A percentile compares a stretch with the other conserved stretches of the same genome.
phyloP scores from a whole-genome alignment of 768 basidiomycete genomes.

The Tubosaeta brunneosetosa region DNA sequence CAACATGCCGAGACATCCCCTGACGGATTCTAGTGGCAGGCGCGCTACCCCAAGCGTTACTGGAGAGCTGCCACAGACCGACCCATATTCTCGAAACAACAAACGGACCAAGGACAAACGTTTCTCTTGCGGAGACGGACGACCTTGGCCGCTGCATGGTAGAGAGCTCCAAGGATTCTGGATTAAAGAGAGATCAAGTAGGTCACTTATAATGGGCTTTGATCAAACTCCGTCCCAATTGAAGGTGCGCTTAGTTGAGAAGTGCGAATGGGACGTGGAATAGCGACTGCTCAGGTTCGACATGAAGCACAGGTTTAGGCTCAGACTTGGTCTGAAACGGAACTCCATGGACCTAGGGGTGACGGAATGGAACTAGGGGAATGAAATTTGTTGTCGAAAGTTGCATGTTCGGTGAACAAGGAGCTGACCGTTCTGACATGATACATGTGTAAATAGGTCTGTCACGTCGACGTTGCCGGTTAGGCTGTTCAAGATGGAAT shows the following conservation, averaged over 20 bases:
- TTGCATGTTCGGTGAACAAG: conserved; percentile 9
- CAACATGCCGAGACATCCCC: conserved; percentile 62
- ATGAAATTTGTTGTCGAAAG: not conserved
- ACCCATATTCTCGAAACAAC: conserved; percentile 63
- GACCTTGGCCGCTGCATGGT: conserved; percentile 20
- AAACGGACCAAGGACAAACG: conserved; percentile 54
- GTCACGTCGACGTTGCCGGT: conserved; percentile 9
- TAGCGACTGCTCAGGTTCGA: conserved; percentile 10
- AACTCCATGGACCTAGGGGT: conserved; percentile 1
- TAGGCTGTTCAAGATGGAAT: conserved; percentile 11
- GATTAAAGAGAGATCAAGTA: conserved; percentile 5
- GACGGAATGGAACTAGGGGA: conserved; percentile 1
- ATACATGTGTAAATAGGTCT: conserved; percentile 5
- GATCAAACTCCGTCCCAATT: conserved; percentile 33
- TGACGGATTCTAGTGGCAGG: conserved; percentile 58
- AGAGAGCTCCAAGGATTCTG: conserved; percentile 6
- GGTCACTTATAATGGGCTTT: conserved; percentile 18
- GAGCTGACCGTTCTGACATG: conserved; percentile 14
- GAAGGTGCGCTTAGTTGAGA: not conserved
- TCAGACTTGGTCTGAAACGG: conserved; percentile 9
- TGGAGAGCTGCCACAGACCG: conserved; percentile 83
- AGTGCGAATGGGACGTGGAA: not conserved
- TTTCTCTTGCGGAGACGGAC: conserved; percentile 33
- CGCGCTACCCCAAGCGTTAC: conserved; percentile 80
- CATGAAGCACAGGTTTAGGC: not conserved